Base-by-base conservation (phyloP, 768 basidiomycete species). In the Mycena vulgaris region DNA sequence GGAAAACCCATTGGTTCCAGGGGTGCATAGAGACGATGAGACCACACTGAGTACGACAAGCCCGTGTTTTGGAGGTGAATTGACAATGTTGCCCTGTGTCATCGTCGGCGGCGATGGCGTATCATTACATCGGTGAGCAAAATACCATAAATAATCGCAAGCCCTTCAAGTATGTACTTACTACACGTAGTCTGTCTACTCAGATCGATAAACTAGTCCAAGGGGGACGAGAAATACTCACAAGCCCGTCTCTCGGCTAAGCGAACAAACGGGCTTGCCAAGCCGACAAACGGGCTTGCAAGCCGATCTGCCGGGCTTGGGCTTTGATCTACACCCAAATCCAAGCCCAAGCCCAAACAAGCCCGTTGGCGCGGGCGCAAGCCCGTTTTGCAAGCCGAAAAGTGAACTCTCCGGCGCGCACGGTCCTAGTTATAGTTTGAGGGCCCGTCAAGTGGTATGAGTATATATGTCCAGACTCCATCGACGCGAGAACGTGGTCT, bases 61-160 rank as follows among this genome's bases (percentile, higher is more conserved):
- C n/a, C 39, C 39, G 39, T 40, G 17, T 11, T 40, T 40, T 40
- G 10, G 13, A 19, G 37, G 55, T 30, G 27, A 58, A 58, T 42
- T 42, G 40, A 58, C 57, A 58, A 45, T 45, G 25, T 58, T 58
- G 39, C 39, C 55, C 57, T 42, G 25, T 39, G 57, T 58, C 40
- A 39, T 58, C 40, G 27, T 23, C 57, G n/a, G 40, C 40, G 57
- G n/a, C 21, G 57, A 58, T 27, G 37, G 27, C 57, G 30, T 58
- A 58, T 58, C 57, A 45, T 58, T 16, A 45, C 57, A 58, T 58
- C 40, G 25, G 57, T 58, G 40, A 45, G 40, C 39, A 58, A 56
- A 56, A 58, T 30, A 58, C 23, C 27, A 16, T 40, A 45, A 42
- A 58, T 33, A 58, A 42, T 58, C 40, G 39, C 39, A 58, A 58